A percentile compares a stretch with the other conserved stretches of the same genome.
These are phyloP conservation scores for Scheffersomyces titani DNA, from an alignment of 1,139 yeast genomes.

Conservation along the genomic window DNA sequence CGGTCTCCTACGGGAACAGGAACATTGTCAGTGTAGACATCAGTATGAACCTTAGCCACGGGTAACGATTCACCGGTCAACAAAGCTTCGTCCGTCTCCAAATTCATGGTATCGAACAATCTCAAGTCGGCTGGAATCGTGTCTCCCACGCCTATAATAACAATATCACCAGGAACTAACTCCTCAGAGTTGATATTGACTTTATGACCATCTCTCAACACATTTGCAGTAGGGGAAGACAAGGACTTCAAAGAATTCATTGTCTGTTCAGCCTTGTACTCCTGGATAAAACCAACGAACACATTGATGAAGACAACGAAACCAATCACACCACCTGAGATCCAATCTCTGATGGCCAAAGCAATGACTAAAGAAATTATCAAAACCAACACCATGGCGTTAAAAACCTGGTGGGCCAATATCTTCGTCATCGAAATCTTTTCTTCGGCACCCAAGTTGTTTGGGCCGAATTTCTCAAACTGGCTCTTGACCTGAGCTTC, in stretches of 20 bases:
- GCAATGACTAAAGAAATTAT: conserved; percentile 38
- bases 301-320: conserved; percentile 34
- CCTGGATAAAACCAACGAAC: conserved; percentile 34
- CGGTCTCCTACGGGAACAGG: conserved; percentile 43
- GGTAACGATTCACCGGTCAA: conserved; percentile 57
- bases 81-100: conserved; percentile 53
- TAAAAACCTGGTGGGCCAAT: conserved; percentile 37
- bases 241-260: conserved; percentile 38
- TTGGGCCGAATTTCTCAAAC: conserved; percentile 20
- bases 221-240: conserved; percentile 38
- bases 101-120: conserved; percentile 35
- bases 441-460: conserved; percentile 31
- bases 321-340: conserved; percentile 76
- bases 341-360: conserved; percentile 68
- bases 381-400: conserved; percentile 40
- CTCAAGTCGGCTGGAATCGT: conserved; percentile 55
- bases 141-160: conserved; percentile 45
- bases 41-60: conserved; percentile 28
- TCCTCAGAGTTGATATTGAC: conserved; percentile 37
- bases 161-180: conserved; percentile 54
- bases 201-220: conserved; percentile 39
- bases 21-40: conserved; percentile 23
- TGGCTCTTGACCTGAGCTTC: conserved; percentile 11
- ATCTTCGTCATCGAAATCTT: conserved; percentile 26
- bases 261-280: conserved; percentile 39